Evolutionary conservation across 2,329 filamentous ascomycete genomes (phyloP), one percentile per base, ranked within the genome.

Genomic region (Aspergillus novoparasiticus): DNA sequence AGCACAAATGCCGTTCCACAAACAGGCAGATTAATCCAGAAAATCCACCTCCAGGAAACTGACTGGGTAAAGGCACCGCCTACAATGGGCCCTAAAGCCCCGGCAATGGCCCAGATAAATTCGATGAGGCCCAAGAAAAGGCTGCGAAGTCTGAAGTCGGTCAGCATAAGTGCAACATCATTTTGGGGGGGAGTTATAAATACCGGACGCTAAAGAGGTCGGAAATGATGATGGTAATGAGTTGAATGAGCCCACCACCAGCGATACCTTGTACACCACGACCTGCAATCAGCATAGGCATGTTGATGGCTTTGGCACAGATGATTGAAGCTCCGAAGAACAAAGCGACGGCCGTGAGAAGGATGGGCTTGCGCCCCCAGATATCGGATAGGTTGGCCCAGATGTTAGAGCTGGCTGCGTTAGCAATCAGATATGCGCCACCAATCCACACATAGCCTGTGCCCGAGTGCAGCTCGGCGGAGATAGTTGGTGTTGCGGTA

Each of bases 391-490:
- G 68, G 57, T 85, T 86, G 4, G 88, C 89, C 90, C 90, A 93
- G n/a, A 90, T 85, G 0, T 90, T 89, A 0, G 85, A 86, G 2
- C 83, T 83, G 0, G 90, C 88, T 0, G 90, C 88, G 70, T 87
- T 87, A 19, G 88, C 89, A 12, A 94, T 85, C 4, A 93, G 81
- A 74, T 90, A 94, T 0, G 90, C 87, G 32, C 85, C 88, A 1
- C 90, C 91, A 64, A 94, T 90, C 92, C 91, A 94, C 16, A 88
- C 87, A 76, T 93, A 94, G 28, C 90, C 90, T 19, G 85, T 81
- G 3, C 86, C 86, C 6, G 90, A 90, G 51, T 87, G 72, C 64
- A 94, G 86, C 64, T 90, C 82, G 39, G 82, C 79, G 19, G 82
- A 80, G 58, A 89, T 89, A 1, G 86, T 87, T 0, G 87, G 87